Evolutionary conservation across 1,139 yeast species (phyloP).

Genomic region (Nakaseomyces sp.): DNA sequence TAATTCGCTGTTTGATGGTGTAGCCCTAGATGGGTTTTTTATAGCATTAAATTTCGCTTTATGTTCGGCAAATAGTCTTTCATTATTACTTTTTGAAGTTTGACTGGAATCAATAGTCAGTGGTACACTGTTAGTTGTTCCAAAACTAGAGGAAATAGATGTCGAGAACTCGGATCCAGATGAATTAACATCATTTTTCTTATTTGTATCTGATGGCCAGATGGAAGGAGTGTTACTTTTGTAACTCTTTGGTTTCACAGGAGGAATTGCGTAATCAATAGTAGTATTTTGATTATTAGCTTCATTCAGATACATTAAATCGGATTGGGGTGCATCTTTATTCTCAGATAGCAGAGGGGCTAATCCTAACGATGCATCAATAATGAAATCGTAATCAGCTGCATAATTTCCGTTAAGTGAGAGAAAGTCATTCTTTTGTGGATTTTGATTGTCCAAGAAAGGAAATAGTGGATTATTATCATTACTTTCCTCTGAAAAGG

Average conservation of each 20-base stretch:
- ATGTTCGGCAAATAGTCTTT: background rate
- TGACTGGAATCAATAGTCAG: background rate
- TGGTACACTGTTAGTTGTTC: background rate
- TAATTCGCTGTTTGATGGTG: too few relatives aligned
- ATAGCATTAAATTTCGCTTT: background rate
- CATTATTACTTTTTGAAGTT: constrained; percentile 1
- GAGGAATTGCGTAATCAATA: background rate
- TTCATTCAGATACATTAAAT: background rate
- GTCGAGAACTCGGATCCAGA: background rate
- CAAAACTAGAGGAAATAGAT: background rate
- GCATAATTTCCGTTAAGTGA: constrained; percentile 1
- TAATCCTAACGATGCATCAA: constrained; percentile 30
- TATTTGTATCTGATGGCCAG: background rate
- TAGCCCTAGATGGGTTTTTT: background rate
- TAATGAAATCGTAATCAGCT: constrained; percentile 21
- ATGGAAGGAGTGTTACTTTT: background rate
- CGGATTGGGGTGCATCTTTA: background rate
- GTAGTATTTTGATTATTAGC: background rate
- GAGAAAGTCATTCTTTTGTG: constrained; percentile 1
- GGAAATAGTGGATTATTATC: background rate
- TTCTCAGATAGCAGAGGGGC: constrained; percentile 22
- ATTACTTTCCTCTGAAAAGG: background rate
- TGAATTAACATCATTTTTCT: background rate
- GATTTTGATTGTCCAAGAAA: background rate
- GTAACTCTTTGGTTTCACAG: background rate